phyloP scores from a whole-genome alignment of 768 basidiomycete genomes.

The Psilocybe azurescens region DNA sequence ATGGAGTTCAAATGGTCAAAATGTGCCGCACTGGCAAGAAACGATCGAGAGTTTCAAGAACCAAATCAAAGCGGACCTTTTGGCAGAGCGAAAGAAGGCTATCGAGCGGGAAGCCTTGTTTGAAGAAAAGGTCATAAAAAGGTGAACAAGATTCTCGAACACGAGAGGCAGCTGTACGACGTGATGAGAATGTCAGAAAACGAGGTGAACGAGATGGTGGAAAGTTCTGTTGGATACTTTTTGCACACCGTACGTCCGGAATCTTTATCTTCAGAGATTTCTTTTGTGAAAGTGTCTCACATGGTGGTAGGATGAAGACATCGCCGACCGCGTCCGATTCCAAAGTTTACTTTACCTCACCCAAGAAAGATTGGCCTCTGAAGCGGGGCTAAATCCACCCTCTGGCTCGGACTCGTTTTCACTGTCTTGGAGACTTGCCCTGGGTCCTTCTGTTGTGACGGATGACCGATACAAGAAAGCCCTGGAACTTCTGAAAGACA shows the following conservation, averaged over 20 bases:
- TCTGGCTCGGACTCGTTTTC: conserved; percentile 24
- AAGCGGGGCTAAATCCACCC: conserved; percentile 24
- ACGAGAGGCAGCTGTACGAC: conserved; percentile 23
- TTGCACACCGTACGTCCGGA: conserved; percentile 22
- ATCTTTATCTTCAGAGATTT: background rate
- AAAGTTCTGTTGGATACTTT: conserved; percentile 27
- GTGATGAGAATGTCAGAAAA: conserved; percentile 30
- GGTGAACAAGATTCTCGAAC: conserved; percentile 24
- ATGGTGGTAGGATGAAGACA: conserved; percentile 25
- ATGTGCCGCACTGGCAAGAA: conserved; percentile 15
- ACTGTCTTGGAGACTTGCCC: conserved; percentile 22
- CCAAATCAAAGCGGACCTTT: conserved; percentile 12
- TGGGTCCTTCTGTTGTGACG: conserved; percentile 29
- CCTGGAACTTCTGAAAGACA: conserved; percentile 19
- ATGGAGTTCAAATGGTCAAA: conserved; percentile 11
- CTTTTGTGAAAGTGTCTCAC: background rate
- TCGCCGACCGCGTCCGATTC: conserved; percentile 29
- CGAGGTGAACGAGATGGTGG: conserved; percentile 29
- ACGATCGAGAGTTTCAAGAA: conserved; percentile 18
- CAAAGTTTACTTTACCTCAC: conserved; percentile 27
- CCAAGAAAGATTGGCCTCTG: conserved; percentile 26
- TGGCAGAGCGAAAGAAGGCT: conserved; percentile 17
- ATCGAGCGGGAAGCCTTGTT: conserved; percentile 21
- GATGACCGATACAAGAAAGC: conserved; percentile 28
- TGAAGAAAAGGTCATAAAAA: conserved; percentile 20